Evolutionary conservation across 768 basidiomycete genomes (phyloP).

Genomic region (Lentinula sp.): DNA sequence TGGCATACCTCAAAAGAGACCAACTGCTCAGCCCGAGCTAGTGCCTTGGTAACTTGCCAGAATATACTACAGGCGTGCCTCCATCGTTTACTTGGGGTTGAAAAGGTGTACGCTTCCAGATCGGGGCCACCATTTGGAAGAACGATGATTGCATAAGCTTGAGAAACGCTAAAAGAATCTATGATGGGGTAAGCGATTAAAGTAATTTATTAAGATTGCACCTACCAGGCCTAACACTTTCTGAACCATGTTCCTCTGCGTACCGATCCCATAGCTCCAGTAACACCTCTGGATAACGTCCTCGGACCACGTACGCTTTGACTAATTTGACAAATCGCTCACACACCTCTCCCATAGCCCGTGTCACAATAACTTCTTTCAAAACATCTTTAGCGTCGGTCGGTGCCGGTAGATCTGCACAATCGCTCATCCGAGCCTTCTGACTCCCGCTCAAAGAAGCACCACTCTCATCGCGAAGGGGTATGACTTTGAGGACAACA

Average conservation of each 20-base stretch:
- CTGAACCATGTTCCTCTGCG: constrained; percentile 65
- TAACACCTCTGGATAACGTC: constrained; percentile 75
- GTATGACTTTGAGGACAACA: constrained; percentile 88
- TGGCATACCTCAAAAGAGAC: constrained; percentile 79
- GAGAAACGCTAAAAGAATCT: constrained; percentile 74
- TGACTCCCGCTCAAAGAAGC: constrained; percentile 1
- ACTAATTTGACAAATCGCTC: constrained; percentile 75
- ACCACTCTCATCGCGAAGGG: constrained; percentile 52
- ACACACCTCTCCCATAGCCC: constrained; percentile 71
- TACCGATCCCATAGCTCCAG: constrained; percentile 87
- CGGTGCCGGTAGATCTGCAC: constrained; percentile 47
- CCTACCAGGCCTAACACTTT: constrained; percentile 80
- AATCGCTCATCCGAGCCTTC: constrained; percentile 9
- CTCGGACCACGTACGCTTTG: constrained; percentile 82
- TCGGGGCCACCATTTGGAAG: constrained; percentile 88
- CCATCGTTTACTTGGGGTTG: constrained; percentile 58
- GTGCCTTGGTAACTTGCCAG: constrained; percentile 80
- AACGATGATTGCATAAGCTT: constrained; percentile 86
- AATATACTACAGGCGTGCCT: constrained; percentile 82
- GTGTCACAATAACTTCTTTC: constrained; percentile 75
- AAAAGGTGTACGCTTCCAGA: constrained; percentile 79
- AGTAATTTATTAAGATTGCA: background rate
- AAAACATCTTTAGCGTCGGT: constrained; percentile 72
- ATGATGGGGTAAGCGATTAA: constrained; percentile 1
- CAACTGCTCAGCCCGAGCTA: constrained; percentile 74